phyloP scores from a whole-genome alignment of 2,329 filamentous ascomycete species.

The Aspergillus latus region DNA sequence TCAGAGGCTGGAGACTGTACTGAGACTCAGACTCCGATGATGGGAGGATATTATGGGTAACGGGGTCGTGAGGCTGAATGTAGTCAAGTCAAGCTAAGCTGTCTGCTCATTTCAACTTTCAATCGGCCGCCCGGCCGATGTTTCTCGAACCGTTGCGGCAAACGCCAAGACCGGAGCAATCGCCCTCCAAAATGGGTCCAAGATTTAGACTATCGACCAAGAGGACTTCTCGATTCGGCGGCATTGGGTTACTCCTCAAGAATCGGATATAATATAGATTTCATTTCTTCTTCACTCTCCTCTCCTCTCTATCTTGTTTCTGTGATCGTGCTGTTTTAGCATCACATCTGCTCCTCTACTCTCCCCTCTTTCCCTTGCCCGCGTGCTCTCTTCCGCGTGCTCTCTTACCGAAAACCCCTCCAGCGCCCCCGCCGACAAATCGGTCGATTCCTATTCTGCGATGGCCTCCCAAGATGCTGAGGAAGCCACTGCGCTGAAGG shows the following conservation, averaged over 20 bases:
- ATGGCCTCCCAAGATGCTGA: constrained; percentile 53
- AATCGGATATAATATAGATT: neutral
- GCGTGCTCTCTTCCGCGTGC: constrained; percentile 12
- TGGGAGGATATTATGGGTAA: neutral
- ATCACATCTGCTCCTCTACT: neutral
- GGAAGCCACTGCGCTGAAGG: constrained; percentile 80
- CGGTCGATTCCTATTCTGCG: constrained; percentile 5
- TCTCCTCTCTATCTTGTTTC: neutral
- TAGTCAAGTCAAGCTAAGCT: neutral
- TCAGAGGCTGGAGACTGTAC: neutral
- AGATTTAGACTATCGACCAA: neutral
- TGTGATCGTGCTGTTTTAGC: neutral
- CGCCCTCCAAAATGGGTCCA: constrained; percentile 8
- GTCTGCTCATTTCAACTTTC: neutral
- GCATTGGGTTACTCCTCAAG: neutral
- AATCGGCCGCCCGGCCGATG: constrained; percentile 17
- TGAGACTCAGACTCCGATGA: neutral
- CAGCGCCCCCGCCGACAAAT: constrained; percentile 10
- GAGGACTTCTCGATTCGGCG: neutral
- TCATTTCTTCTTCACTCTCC: neutral
- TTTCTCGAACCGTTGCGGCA: constrained; percentile 25
- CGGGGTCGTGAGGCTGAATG: too few species aligned
- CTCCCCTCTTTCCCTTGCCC: constrained; percentile 6
- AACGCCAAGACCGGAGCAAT: constrained; percentile 34
- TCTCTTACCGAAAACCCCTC: constrained; percentile 21